Percentiles rank a stretch among this genome's conserved stretches.
phyloP scores from a whole-genome alignment of 192 early-diverging fungal species.

The Dispira simplex region DNA sequence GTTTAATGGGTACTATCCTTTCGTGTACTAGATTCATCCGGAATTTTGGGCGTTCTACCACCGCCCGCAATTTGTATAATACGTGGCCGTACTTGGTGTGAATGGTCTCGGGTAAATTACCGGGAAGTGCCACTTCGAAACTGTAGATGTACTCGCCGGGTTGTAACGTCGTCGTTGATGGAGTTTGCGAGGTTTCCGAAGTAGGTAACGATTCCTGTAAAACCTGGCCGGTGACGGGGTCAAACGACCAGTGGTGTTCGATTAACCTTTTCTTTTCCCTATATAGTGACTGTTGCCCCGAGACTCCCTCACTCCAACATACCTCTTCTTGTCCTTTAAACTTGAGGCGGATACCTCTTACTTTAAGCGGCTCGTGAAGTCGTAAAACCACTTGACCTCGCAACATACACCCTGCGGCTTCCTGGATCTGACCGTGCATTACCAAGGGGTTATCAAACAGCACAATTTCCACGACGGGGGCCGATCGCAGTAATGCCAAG shows the following conservation, averaged over 20 bases:
- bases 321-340: slow-evolving; percentile 33
- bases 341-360: slow-evolving; percentile 28
- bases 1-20: slow-evolving; percentile 22
- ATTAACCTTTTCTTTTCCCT: slow-evolving; percentile 22
- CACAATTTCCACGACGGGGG: neutral
- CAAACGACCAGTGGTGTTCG: slow-evolving; percentile 34
- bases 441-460: slow-evolving; percentile 3
- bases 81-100: slow-evolving; percentile 29
- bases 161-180: slow-evolving; percentile 12
- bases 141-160: slow-evolving; percentile 22
- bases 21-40: slow-evolving; percentile 24
- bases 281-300: slow-evolving; percentile 15
- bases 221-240: slow-evolving; percentile 4
- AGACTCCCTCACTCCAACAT: slow-evolving; percentile 15
- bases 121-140: slow-evolving; percentile 38
- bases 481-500: neutral
- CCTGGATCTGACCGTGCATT: slow-evolving; percentile 18
- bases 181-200: slow-evolving; percentile 1
- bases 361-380: slow-evolving; percentile 26
- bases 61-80: slow-evolving; percentile 29
- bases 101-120: slow-evolving; percentile 39
- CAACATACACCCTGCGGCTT: slow-evolving; percentile 30
- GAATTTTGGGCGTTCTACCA: slow-evolving; percentile 34
- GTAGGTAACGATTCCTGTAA: too few species aligned
- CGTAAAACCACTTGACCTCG: slow-evolving; percentile 32